Evolutionary conservation across 306 rosid genomes (phyloP).

Genomic region (Erythrophleum fordii): DNA sequence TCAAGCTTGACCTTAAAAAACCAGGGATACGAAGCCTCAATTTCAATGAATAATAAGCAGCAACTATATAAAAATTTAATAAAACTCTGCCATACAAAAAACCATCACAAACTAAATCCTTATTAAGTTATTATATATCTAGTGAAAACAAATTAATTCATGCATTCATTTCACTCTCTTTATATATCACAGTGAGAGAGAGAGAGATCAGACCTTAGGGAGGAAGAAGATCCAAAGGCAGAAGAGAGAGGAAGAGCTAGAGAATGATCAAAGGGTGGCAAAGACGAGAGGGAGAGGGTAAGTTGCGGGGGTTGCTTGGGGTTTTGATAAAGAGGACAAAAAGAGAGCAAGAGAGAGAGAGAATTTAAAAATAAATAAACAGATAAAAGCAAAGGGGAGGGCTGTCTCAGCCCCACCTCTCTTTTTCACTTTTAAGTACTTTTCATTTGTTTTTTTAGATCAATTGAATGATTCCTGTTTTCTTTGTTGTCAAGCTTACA

Average conservation of each 20-base stretch:
- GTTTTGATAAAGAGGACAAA: conserved; percentile 81
- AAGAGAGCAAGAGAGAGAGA: conserved; percentile 51
- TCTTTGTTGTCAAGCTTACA: conserved; percentile 60
- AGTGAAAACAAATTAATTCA: neutral
- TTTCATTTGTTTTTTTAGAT: conserved; percentile 55
- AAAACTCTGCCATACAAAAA: neutral
- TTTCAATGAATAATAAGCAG: too few species aligned
- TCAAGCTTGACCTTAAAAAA: conserved; percentile 10
- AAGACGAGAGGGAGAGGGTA: conserved; percentile 28
- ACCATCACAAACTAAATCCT: neutral
- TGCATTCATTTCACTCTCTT: neutral
- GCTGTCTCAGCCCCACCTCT: conserved; percentile 39
- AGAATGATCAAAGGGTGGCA: neutral
- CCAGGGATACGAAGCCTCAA: neutral
- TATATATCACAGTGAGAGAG: too few species aligned
- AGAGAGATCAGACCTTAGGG: conserved; percentile 44
- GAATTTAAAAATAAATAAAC: conserved; percentile 30
- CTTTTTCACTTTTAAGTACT: conserved; percentile 42
- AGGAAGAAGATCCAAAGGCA: conserved; percentile 59
- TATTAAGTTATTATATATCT: neutral
- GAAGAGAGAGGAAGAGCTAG: conserved; percentile 33
- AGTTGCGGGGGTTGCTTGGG: conserved; percentile 67
- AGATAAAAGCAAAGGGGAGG: conserved; percentile 11
- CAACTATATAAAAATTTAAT: too few species aligned
- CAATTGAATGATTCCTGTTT: conserved; percentile 48